Percentiles rank a stretch among this genome's conserved stretches.
These are phyloP conservation scores for Fusarium chuoi DNA, from an alignment of 2,329 filamentous ascomycete genomes.

Conservation along the genomic window DNA sequence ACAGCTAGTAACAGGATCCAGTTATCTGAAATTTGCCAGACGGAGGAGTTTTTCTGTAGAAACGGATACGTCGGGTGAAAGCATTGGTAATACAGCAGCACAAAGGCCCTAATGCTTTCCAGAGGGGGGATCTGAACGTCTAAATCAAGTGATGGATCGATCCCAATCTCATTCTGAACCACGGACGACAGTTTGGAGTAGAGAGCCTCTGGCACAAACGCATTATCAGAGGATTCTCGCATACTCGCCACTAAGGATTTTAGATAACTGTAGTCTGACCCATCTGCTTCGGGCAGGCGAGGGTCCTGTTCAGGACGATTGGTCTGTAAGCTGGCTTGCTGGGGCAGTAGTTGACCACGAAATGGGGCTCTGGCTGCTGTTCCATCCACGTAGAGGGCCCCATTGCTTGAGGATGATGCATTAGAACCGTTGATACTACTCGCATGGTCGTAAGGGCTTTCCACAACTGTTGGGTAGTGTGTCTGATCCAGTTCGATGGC, in stretches of 20 bases:
- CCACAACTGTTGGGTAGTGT: background rate
- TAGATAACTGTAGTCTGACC: background rate
- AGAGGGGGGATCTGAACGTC: conserved; percentile 8
- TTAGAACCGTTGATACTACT: conserved; percentile 2
- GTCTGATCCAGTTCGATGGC: background rate
- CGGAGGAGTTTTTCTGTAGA: conserved; percentile 3
- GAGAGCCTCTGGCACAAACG: background rate
- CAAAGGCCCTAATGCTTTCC: conserved; percentile 7
- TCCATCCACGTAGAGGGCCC: conserved; percentile 18
- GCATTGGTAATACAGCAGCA: conserved; percentile 21
- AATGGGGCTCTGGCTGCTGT: conserved; percentile 20
- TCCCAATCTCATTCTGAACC: background rate
- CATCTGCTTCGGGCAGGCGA: background rate
- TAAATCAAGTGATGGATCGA: background rate
- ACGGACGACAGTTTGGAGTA: background rate
- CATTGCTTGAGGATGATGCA: conserved; percentile 6
- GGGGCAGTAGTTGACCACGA: conserved; percentile 1
- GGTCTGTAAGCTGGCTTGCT: background rate
- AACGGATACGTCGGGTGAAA: conserved; percentile 33
- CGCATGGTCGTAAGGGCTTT: background rate
- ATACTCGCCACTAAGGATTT: background rate
- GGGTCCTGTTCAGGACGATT: background rate
- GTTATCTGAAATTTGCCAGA: background rate
- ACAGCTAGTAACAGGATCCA: conserved; percentile 13
- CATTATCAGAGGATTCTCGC: background rate